Conservation (phyloP, 2,329 filamentous ascomycete species). For the Pyricularia grisea region DNA sequence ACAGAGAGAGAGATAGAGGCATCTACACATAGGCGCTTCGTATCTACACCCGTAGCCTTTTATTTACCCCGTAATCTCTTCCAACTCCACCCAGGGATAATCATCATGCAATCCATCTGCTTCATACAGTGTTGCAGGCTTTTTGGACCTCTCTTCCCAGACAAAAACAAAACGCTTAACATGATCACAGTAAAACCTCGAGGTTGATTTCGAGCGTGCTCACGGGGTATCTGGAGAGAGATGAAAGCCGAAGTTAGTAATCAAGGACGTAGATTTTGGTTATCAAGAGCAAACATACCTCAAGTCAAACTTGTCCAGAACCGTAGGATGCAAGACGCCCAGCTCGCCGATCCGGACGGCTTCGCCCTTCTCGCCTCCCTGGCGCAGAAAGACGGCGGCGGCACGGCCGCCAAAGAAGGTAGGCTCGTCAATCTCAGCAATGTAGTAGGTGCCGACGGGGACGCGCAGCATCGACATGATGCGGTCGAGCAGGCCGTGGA, state of each 20-base stretch:
- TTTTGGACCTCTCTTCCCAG: not conserved
- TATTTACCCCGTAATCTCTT: not conserved
- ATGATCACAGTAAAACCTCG: conserved; percentile 69
- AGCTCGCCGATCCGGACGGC: conserved; percentile 69
- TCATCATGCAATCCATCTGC: not conserved
- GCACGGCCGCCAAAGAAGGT: conserved; percentile 90
- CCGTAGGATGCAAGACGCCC: conserved; percentile 86
- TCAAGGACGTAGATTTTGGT: not conserved
- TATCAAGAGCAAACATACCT: conserved; percentile 40
- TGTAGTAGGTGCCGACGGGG: conserved; percentile 55
- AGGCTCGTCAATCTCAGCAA: conserved; percentile 83
- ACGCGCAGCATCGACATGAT: conserved; percentile 86
- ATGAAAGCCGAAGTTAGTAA: conserved; percentile 12
- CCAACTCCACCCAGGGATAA: not conserved
- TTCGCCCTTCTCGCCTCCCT: conserved; percentile 54
- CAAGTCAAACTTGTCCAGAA: conserved; percentile 88
- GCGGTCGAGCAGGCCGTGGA: conserved; percentile 88
- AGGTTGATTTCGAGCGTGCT: conserved; percentile 93
- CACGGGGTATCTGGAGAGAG: conserved; percentile 62
- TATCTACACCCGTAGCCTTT: not conserved
- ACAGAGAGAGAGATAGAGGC: not conserved
- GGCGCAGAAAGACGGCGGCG: conserved; percentile 69
- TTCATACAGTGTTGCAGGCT: not conserved
- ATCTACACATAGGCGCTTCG: not conserved
- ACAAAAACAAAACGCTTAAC: not conserved